Evolutionary conservation across 805 yeast species (phyloP).

Genomic region (Ogataea methanolica): DNA sequence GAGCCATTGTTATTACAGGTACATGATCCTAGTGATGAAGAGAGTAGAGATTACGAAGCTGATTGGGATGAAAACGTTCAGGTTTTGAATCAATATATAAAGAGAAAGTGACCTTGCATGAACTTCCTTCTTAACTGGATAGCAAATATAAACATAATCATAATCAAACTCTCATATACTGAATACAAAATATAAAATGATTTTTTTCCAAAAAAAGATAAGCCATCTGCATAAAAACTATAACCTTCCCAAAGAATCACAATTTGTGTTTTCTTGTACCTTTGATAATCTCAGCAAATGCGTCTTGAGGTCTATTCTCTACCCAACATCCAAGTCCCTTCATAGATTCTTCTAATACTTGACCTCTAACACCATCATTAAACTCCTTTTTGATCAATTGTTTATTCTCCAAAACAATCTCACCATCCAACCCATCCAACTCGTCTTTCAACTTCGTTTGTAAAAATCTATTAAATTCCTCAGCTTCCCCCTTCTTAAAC

Average conservation of each 20-base stretch:
- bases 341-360: constrained; percentile 62
- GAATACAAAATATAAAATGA: not conserved
- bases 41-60: constrained; percentile 49
- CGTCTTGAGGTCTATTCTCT: constrained; percentile 65
- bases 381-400: constrained; percentile 33
- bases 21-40: constrained; percentile 49
- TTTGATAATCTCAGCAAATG: constrained; percentile 52
- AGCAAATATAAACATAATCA: not conserved
- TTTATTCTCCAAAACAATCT: constrained; percentile 43
- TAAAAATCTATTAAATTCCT: constrained; percentile 40
- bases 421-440: constrained; percentile 40
- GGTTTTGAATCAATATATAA: constrained; percentile 4
- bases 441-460: constrained; percentile 30
- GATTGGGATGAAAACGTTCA: constrained; percentile 41
- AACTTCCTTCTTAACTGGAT: not conserved
- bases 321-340: constrained; percentile 69
- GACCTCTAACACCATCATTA: constrained; percentile 35
- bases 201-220: too few relatives aligned
- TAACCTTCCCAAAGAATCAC: constrained; percentile 21
- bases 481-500: constrained; percentile 20
- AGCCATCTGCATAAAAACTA: not conserved
- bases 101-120: not conserved
- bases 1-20: constrained; percentile 33
- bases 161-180: not conserved
- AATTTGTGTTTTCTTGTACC: constrained; percentile 61